Percentiles rank a stretch among this genome's conserved stretches.
Evolutionary conservation across 345 rosid species (phyloP).

Genomic region (Salix brachista): DNA sequence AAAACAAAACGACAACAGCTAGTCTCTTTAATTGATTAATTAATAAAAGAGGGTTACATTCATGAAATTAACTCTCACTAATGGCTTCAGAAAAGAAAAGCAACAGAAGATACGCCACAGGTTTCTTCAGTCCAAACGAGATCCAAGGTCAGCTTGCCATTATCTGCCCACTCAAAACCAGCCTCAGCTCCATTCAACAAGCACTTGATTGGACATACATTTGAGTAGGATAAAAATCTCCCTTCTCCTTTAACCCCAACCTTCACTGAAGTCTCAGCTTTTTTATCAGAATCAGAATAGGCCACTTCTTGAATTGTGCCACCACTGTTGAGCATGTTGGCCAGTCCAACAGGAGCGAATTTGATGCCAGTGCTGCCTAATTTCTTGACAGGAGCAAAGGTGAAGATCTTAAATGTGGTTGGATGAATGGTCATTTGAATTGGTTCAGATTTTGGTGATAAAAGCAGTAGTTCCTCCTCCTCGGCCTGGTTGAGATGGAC

Average conservation of each 20-base stretch:
- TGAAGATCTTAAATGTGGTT: conserved; percentile 66
- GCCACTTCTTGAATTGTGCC: conserved; percentile 56
- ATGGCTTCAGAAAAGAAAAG: conserved; percentile 33
- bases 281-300: conserved; percentile 20
- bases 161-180: conserved; percentile 40
- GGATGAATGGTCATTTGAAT: conserved; percentile 51
- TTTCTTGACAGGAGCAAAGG: conserved; percentile 57
- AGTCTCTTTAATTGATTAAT: no score
- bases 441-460: conserved; percentile 34
- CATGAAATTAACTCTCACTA: no score
- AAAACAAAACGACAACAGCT: no score
- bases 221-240: conserved; percentile 57
- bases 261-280: conserved; percentile 19
- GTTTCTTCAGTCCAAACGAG: conserved; percentile 58
- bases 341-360: conserved; percentile 70
- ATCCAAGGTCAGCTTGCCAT: conserved; percentile 48
- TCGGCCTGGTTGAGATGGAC: conserved; percentile 54
- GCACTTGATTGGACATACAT: conserved; percentile 44
- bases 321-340: conserved; percentile 68
- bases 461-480: conserved; percentile 26
- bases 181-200: conserved; percentile 41
- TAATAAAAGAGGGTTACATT: no score
- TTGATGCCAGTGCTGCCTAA: conserved; percentile 26
- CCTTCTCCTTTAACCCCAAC: conserved; percentile 63
- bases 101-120: conserved; percentile 51